phyloP scores from a whole-genome alignment of 108 stramenopile genomes.

The Cafeteria roenbergensis region DNA sequence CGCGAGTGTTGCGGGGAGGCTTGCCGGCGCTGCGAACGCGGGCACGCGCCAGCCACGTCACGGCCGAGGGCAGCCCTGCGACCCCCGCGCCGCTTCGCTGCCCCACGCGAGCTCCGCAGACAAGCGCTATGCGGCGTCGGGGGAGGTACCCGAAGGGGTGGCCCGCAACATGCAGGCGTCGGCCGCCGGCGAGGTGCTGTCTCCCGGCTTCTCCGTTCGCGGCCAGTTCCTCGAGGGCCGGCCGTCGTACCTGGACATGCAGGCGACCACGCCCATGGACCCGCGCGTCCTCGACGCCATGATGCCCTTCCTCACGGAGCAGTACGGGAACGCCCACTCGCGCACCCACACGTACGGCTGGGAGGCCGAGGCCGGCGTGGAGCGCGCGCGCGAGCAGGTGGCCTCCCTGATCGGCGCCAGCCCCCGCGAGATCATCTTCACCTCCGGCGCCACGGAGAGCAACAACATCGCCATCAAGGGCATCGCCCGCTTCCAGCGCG shows the following conservation, averaged over 20 bases:
- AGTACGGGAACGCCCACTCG: constrained; percentile 93
- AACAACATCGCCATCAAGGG: constrained; percentile 98
- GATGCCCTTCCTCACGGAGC: constrained; percentile 69
- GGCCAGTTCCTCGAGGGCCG: constrained; percentile 7
- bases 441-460: constrained; percentile 90
- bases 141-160: too few relatives aligned
- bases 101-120: too few relatives aligned
- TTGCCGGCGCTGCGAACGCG: too few relatives aligned
- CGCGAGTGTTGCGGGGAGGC: too few relatives aligned
- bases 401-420: constrained; percentile 71
- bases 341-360: constrained; percentile 92
- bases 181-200: too few relatives aligned
- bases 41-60: too few relatives aligned
- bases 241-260: constrained; percentile 6
- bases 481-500: constrained; percentile 77
- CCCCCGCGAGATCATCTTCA: constrained; percentile 91
- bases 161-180: too few relatives aligned
- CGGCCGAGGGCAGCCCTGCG: too few relatives aligned
- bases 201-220: constrained; percentile 10
- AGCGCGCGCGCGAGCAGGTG: constrained; percentile 59
- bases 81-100: too few relatives aligned
- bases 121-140: too few relatives aligned
- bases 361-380: constrained; percentile 81
- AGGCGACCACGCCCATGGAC: constrained; percentile 87
- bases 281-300: constrained; percentile 95